A percentile compares a stretch with the other conserved stretches of the same genome.
phyloP scores from a whole-genome alignment of 1,139 yeast genomes.

The Yamadazyma oceani region DNA sequence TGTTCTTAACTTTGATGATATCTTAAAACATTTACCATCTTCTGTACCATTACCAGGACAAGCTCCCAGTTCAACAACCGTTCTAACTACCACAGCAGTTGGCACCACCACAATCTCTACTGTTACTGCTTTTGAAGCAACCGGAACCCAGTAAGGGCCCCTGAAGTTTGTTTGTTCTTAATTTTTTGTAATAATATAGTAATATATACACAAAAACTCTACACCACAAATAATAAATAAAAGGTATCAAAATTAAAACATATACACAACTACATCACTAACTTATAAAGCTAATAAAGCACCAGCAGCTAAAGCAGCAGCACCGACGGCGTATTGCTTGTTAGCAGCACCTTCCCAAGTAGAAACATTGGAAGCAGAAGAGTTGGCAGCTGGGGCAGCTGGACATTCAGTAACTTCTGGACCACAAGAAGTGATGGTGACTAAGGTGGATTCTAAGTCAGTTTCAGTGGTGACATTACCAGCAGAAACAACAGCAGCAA shows the following conservation, averaged over 20 bases:
- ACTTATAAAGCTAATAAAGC: conserved; percentile 50
- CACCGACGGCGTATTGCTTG: conserved; percentile 40
- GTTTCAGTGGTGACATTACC: conserved; percentile 31
- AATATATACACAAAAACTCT: too few relatives aligned
- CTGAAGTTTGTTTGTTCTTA: too few relatives aligned
- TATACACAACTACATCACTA: conserved; percentile 8
- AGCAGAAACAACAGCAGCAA: conserved; percentile 37
- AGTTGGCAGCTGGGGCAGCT: conserved; percentile 27
- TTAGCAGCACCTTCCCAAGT: conserved; percentile 34
- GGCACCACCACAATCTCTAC: background rate
- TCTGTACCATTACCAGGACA: background rate
- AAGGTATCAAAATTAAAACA: conserved; percentile 20
- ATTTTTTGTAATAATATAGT: too few relatives aligned
- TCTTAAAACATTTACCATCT: conserved; percentile 9
- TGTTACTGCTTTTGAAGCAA: too few relatives aligned
- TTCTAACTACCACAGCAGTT: background rate
- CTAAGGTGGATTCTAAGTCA: conserved; percentile 29
- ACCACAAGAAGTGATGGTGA: conserved; percentile 44
- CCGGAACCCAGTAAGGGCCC: too few relatives aligned
- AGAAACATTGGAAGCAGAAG: conserved; percentile 34
- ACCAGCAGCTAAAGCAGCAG: conserved; percentile 50
- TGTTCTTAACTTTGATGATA: conserved; percentile 12
- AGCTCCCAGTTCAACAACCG: background rate
- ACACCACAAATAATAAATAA: conserved; percentile 4
- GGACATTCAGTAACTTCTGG: conserved; percentile 44